Evolutionary conservation across 345 rosid species (phyloP).

Genomic region (Abelmoschus esculentus): DNA sequence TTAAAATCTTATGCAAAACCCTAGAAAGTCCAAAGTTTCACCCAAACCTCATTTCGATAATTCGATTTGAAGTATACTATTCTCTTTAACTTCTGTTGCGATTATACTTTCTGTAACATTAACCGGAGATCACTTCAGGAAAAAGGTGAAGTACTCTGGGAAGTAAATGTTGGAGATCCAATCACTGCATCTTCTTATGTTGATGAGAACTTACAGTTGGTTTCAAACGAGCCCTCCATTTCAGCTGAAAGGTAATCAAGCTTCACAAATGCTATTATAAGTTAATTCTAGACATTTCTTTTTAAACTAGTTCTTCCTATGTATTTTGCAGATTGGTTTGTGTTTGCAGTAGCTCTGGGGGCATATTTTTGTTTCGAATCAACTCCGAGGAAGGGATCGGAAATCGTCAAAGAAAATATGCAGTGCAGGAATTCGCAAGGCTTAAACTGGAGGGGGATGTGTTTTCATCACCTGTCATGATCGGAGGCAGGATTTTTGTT

Average conservation of each 20-base stretch:
- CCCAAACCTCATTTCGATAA: neutral
- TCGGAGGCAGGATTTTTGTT: constrained; percentile 77
- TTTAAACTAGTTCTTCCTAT: neutral
- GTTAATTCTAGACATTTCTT: neutral
- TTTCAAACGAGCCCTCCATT: constrained; percentile 22
- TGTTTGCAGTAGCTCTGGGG: constrained; percentile 63
- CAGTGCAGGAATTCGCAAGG: constrained; percentile 50
- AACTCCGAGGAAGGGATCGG: constrained; percentile 19
- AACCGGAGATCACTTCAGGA: constrained; percentile 12
- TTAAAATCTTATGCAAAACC: neutral
- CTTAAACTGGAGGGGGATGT: constrained; percentile 55
- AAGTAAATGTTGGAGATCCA: constrained; percentile 57
- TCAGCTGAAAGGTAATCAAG: constrained; percentile 50
- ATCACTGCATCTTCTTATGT: constrained; percentile 82
- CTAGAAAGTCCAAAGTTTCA: neutral
- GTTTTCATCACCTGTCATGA: constrained; percentile 91
- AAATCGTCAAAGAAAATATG: constrained; percentile 14
- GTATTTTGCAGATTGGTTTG: constrained; percentile 60
- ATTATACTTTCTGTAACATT: neutral
- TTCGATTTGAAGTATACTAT: neutral
- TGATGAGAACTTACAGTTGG: constrained; percentile 59
- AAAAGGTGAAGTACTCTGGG: constrained; percentile 46
- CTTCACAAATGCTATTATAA: neutral
- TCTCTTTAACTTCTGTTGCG: neutral
- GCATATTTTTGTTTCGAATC: constrained; percentile 44